Percentiles rank a stretch among this genome's conserved stretches.
Conservation (phyloP, 306 rosid genomes). For the Malus asiatica region DNA sequence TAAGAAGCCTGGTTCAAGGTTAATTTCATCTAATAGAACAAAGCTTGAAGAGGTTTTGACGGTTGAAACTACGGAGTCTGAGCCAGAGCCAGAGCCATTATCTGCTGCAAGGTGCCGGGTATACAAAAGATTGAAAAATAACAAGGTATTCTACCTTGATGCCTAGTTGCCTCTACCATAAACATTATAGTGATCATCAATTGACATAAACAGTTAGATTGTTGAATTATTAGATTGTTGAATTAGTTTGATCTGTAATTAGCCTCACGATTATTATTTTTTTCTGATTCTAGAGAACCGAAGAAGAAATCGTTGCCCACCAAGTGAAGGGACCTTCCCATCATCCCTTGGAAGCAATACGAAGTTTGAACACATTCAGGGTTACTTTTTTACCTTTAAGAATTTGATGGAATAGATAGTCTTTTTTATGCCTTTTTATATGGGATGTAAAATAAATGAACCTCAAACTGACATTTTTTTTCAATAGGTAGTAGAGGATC, state of each 20-base stretch:
- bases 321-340: conserved; percentile 63
- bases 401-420: background rate
- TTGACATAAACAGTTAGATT: background rate
- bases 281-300: conserved; percentile 49
- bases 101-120: conserved; percentile 86
- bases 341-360: conserved; percentile 63
- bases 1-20: conserved; percentile 82
- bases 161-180: background rate
- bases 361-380: conserved; percentile 51
- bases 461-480: conserved; percentile 4
- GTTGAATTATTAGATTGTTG: background rate
- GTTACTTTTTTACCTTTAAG: conserved; percentile 31
- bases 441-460: background rate
- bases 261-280: conserved; percentile 15
- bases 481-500: conserved; percentile 55
- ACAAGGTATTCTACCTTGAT: conserved; percentile 47
- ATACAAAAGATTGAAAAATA: conserved; percentile 59
- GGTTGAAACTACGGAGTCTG: conserved; percentile 47
- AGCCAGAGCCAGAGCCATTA: conserved; percentile 65
- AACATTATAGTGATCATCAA: background rate
- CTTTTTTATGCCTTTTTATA: background rate
- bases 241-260: background rate
- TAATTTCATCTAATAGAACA: conserved; percentile 68
- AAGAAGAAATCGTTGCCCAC: conserved; percentile 67
- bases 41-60: conserved; percentile 48